Evolutionary conservation across 2,329 filamentous ascomycete genomes (phyloP).

Genomic region (Rhinocladiella similis): DNA sequence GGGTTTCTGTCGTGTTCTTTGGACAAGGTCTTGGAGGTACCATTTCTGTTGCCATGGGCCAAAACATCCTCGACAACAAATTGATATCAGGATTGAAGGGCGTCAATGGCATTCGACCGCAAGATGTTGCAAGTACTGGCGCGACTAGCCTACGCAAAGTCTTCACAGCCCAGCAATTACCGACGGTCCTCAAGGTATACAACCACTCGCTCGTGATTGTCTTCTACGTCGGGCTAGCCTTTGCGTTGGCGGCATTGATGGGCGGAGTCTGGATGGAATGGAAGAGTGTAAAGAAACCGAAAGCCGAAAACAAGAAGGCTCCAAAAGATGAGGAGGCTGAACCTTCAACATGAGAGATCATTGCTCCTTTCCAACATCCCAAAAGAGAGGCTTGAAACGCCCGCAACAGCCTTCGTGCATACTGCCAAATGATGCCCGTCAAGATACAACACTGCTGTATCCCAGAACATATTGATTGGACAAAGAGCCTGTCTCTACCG

Average conservation of each 20-base stretch:
- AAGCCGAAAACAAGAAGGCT: background rate
- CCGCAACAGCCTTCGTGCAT: no score
- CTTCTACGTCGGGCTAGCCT: conserved; percentile 60
- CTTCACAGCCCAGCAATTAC: conserved; percentile 53
- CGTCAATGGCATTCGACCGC: conserved; percentile 39
- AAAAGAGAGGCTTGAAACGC: no score
- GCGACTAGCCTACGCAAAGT: conserved; percentile 46
- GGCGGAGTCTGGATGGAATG: conserved; percentile 61
- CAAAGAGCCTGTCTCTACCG: no score
- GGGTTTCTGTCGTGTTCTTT: conserved; percentile 30
- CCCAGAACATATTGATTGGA: no score
- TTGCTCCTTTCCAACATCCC: no score
- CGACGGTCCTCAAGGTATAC: conserved; percentile 61
- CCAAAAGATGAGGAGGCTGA: background rate
- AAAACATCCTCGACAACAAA: conserved; percentile 30
- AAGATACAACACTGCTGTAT: no score
- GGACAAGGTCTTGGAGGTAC: conserved; percentile 30
- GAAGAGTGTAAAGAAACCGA: conserved; percentile 60
- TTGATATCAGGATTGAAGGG: conserved; percentile 9
- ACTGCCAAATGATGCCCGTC: no score
- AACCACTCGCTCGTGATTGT: conserved; percentile 59
- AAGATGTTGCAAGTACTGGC: conserved; percentile 4
- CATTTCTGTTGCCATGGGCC: conserved; percentile 29
- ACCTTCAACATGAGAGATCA: background rate
- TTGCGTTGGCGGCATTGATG: conserved; percentile 54